A percentile compares a stretch with the other conserved stretches of the same genome.
Evolutionary conservation across 208 protist genomes (phyloP).

Genomic region (Leptomonas pyrrhocoris): DNA sequence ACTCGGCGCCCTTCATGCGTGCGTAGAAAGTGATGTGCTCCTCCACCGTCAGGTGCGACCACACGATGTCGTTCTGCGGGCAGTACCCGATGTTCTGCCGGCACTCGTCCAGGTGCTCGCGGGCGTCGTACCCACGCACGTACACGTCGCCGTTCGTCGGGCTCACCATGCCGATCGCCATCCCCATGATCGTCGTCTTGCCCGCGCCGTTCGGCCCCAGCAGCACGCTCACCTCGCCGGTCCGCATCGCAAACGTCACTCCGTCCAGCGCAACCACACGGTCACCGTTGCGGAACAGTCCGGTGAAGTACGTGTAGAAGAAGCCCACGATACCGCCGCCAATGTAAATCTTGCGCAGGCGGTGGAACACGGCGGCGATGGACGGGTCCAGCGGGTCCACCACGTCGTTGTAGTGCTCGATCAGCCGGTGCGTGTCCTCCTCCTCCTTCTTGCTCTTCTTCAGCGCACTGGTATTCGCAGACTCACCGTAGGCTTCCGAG

Average conservation of each 20-base stretch:
- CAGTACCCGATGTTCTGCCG: constrained; percentile 92
- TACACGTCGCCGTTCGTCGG: constrained; percentile 67
- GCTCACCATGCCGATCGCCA: constrained; percentile 75
- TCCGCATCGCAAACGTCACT: constrained; percentile 68
- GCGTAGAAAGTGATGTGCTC: constrained; percentile 95
- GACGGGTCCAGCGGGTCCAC: constrained; percentile 35
- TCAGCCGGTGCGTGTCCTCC: constrained; percentile 15
- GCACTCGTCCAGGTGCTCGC: constrained; percentile 56
- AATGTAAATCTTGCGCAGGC: constrained; percentile 67
- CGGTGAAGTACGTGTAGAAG: constrained; percentile 71
- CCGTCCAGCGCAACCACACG: constrained; percentile 62
- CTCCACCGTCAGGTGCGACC: constrained; percentile 82
- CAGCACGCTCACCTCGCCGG: constrained; percentile 78
- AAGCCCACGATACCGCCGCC: constrained; percentile 63
- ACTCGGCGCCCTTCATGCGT: constrained; percentile 78
- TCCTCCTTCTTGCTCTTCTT: constrained; percentile 17
- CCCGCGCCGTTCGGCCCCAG: constrained; percentile 89
- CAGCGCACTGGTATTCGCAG: constrained; percentile 5
- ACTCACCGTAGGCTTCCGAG: constrained; percentile 4
- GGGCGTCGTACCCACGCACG: constrained; percentile 59
- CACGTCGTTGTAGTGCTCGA: constrained; percentile 51
- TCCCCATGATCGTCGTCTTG: constrained; percentile 81
- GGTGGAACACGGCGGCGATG: constrained; percentile 47
- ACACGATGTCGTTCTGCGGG: constrained; percentile 94
- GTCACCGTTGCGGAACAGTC: constrained; percentile 53